Base-by-base conservation (phyloP, 768 basidiomycete species). In the Pleurotus tuber-regium region DNA sequence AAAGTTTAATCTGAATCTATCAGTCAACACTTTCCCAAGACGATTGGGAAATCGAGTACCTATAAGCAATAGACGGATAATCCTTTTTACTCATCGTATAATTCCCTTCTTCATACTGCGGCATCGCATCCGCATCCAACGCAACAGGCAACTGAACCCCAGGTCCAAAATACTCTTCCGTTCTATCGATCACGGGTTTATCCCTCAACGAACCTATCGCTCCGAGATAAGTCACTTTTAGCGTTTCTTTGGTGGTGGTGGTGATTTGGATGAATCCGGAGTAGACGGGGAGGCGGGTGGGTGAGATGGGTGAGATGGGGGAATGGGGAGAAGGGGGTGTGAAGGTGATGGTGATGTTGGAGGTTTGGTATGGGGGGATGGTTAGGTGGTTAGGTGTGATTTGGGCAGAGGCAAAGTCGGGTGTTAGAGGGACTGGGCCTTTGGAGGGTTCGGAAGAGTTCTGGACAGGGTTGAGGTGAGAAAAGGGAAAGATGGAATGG, bases 221-320 rank as follows among this genome's bases (percentile, higher is more conserved):
- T 9, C 75, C 76, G 16, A 75, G 59, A 57, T 73, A 77, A 0
- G 72, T 63, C 6, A 68, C 61, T 18, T 67, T 60, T 40, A 65
- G 58, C 23, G 57, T 66, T 51, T 69, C 65, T n/a, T n/a, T n/a
- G 10, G 51, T 44, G 4, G 55, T 55, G 28, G 59, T 64, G 49
- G 63, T 60, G 19, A 70, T 54, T 33, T 69, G 65, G 18, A 81
- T 72, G 64, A 66, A 78, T 2, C 78, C 79, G n/a, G 75, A 76
- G 63, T 76, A 79, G 43, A 78, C 65, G 16, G 79, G 79, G 53
- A 77, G 67, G 8, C 67, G 61, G 26, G 61, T 58, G 6, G 70
- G 57, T 66, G 5, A 19, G n/a, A 38, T 70, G 53, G 4, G 65
- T 61, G 0, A n/a, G n/a, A n/a, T n/a, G n/a, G n/a, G n/a, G n/a